Evolutionary conservation across 495 filamentous ascomycete genomes (phyloP), one percentile per base, ranked within the genome.

Genomic region (Penicillium flavigenum): DNA sequence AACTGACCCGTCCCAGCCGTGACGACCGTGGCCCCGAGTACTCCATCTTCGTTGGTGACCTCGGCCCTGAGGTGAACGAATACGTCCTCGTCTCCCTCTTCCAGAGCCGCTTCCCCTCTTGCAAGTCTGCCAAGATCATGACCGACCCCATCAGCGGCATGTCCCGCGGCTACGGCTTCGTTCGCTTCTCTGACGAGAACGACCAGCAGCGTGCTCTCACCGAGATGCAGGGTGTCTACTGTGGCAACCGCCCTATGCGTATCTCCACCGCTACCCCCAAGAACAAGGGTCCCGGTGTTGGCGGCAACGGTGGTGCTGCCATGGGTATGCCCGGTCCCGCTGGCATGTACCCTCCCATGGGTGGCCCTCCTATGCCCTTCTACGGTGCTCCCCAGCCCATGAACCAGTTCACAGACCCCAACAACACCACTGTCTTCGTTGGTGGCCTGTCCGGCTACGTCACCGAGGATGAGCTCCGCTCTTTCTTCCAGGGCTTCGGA

Each of bases 331-430:
- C 74, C 47, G 79, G 75, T 32, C 72, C 73, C 52, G 71, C 70
- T 31, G 76, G 72, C 59, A 78, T 79, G 67, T 81, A 80, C 70
- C 74, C 76, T 54, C 87, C 88, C 12, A 91, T 91, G 88, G 86
- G 87, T 62, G 87, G 82, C 60, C 89, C 89, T 57, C 88, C 87
- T 17, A 86, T 92, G 77, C 86, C 84, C 49, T 92, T 87, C 79
- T 93, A 91, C 71, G 89, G 88, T 56, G 83, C 86, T 58, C 86
- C 87, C 53, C 92, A 96, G 76, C 92, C 92, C 16, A 99, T 99
- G 94, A 99, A 99, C 75, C 94, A 99, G 76, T 99, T 99, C 78
- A 99, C 94, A 32, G 94, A 99, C 65, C 94, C 94, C n/a, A 99
- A 99, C 83, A 99, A 99, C 80, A 99, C 94, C 46, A 99, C 94